Percentiles rank a stretch among this genome's conserved stretches.
Conservation (phyloP, 225 moss, liverwort and hornwort genomes). For the Pseudoscleropodium purum region DNA sequence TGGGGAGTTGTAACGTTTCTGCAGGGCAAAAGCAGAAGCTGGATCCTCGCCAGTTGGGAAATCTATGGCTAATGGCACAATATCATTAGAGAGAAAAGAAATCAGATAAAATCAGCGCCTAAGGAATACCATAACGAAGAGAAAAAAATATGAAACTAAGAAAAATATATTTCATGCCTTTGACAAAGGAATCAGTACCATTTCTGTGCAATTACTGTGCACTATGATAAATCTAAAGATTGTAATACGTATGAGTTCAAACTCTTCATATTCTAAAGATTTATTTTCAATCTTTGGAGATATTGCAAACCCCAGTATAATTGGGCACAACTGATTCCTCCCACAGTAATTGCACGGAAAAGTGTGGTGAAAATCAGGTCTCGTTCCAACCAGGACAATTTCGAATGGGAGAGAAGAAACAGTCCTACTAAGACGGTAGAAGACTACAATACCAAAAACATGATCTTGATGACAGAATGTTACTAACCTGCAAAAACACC, state of each 20-base stretch:
- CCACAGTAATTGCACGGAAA: not conserved
- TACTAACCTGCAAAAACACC: constrained; percentile 63
- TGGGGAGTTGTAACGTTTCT: constrained; percentile 52
- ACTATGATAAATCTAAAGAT: not conserved
- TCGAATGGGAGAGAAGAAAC: not conserved
- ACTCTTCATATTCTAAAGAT: not conserved
- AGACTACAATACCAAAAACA: not conserved
- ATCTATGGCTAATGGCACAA: constrained; percentile 49
- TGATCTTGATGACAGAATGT: not conserved
- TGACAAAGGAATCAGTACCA: too few relatives aligned
- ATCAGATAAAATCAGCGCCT: not conserved
- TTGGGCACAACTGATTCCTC: not conserved
- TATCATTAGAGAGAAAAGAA: not conserved
- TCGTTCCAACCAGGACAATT: not conserved
- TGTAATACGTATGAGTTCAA: too few relatives aligned
- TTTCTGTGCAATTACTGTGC: not conserved
- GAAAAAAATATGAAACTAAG: not conserved
- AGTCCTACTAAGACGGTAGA: not conserved
- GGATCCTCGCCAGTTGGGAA: constrained; percentile 61
- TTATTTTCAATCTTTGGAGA: not conserved
- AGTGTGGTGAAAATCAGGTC: not conserved
- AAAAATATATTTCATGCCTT: not conserved
- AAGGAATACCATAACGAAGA: not conserved
- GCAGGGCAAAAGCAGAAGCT: constrained; percentile 60
- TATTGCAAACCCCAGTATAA: not conserved